Base-by-base conservation (phyloP, 2,329 filamentous ascomycete genomes). In the Xylaria sp. region DNA sequence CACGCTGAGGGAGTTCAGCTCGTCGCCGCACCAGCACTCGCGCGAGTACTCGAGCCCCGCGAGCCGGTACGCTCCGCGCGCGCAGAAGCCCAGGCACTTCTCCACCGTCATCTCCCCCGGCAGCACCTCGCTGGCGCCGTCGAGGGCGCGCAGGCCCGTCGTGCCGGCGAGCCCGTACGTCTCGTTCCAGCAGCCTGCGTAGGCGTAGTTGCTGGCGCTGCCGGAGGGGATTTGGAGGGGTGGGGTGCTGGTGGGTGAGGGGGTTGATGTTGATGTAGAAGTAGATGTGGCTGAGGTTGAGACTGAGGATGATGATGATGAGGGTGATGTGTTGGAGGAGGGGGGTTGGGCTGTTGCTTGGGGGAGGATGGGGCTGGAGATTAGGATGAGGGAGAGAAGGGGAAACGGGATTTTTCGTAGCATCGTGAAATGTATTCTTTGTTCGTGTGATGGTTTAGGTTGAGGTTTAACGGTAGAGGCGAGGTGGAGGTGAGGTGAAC, bases 101-200 rank as follows among this genome's bases (percentile, higher is more conserved):
- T 81, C 78, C 10, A 86, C 85, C 28, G 86, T 89, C 84, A 89
- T 86, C 69, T 79, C 78, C 63, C 82, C 84, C 10, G 80, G 75
- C 18, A 75, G 71, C 50, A 83, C 81, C 66, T 82, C 76, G 71
- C 81, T 81, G 56, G 75, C 76, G 56, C 80, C 82, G 23, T 78
- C 72, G 4, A 90, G 80, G 18, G 87, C 86, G 73, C 81, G 83
- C 58, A 69, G 76, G 56, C 80, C 80, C 34, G 80, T 80, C 4
- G 85, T 81, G 69, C 79, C 77, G 15, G 78, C 69, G 15, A 86
- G 74, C 48, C 80, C 79, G n/a, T 81, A 84, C 1, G 87, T 88
- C 75, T 90, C 88, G 73, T 88, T 87, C 80, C 80, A 89, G 80
- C 88, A 90, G 65, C 88, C 88, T n/a, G 78, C 76, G 78, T 89